Conservation (phyloP, 345 rosid species). For the Murraya paniculata region DNA sequence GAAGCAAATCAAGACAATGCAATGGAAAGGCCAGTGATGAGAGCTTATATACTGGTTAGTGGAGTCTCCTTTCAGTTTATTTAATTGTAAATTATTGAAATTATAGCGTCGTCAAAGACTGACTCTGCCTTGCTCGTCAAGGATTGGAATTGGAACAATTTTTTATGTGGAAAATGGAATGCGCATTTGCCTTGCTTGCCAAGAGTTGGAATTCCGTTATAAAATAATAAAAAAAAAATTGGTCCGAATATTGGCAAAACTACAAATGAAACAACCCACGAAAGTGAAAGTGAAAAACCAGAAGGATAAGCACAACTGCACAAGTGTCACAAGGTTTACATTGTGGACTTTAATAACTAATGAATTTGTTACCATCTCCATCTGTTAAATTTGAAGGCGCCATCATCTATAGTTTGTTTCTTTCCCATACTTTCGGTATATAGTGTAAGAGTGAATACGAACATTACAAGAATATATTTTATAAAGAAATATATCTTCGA, state of each 20-base stretch:
- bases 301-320: no score
- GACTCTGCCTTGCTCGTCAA: slow-evolving; percentile 10
- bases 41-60: neutral
- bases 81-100: neutral
- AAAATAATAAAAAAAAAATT: no score
- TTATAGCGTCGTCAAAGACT: neutral
- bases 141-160: neutral
- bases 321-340: no score
- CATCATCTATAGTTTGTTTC: no score
- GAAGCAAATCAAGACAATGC: no score
- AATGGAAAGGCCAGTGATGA: neutral
- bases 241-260: no score
- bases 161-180: no score
- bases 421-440: neutral
- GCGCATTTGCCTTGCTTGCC: slow-evolving; percentile 5
- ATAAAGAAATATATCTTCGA: no score
- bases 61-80: neutral
- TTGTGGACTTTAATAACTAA: neutral
- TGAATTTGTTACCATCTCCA: neutral
- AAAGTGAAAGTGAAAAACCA: neutral
- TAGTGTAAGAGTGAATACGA: no score
- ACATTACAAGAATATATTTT: no score
- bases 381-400: neutral
- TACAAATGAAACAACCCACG: no score
- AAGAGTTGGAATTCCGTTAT: neutral